These are phyloP conservation scores for Ophiostoma pallidulum DNA, from an alignment of 2,329 filamentous ascomycete species.

Conservation along the genomic window DNA sequence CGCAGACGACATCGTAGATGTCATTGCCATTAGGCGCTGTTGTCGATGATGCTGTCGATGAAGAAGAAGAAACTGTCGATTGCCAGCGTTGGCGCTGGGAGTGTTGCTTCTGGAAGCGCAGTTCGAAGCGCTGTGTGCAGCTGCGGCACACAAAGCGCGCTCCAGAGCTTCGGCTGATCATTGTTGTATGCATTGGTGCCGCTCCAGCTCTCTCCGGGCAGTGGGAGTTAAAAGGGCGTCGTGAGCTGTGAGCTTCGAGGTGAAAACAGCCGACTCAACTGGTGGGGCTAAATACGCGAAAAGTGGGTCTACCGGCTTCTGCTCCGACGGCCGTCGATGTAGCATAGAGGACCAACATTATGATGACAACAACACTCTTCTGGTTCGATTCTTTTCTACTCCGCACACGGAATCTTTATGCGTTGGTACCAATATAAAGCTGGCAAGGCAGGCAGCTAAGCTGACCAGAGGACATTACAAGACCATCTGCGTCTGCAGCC, in stretches of 20 bases:
- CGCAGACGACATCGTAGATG: constrained; percentile 87
- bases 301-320: too few species aligned
- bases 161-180: constrained; percentile 7
- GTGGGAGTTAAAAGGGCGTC: neutral
- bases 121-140: constrained; percentile 33
- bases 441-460: too few species aligned
- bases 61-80: neutral
- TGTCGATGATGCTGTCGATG: constrained; percentile 16
- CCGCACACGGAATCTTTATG: too few species aligned
- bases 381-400: too few species aligned
- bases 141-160: constrained; percentile 32
- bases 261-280: neutral
- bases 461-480: too few species aligned
- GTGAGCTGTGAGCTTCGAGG: neutral
- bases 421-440: too few species aligned
- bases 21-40: constrained; percentile 42
- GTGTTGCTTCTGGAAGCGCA: constrained; percentile 25
- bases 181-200: constrained; percentile 2
- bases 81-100: constrained; percentile 26
- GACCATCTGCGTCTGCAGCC: too few species aligned
- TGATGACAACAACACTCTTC: too few species aligned
- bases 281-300: neutral
- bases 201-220: neutral
- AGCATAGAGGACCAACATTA: too few species aligned
- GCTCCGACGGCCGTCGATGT: too few species aligned